Conservation (phyloP, 164 flowering plant genomes). For the grape (Vitis vinifera) region DNA sequence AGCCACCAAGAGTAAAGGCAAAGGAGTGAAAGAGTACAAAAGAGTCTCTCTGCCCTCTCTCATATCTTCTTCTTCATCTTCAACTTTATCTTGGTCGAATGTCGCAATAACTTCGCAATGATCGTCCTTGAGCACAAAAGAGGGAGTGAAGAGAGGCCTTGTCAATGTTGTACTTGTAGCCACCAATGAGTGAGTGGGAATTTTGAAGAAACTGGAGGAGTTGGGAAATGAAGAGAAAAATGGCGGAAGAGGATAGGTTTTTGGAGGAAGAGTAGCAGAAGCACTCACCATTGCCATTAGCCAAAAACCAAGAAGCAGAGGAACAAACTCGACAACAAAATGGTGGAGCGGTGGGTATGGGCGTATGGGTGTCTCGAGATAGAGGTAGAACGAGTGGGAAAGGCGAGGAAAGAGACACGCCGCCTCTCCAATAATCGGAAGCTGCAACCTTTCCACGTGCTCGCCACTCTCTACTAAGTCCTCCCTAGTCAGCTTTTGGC, state of each 20-base stretch:
- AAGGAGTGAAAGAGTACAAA: slow-evolving; percentile 56
- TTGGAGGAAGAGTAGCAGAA: slow-evolving; percentile 5
- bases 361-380: background rate
- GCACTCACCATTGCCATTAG: slow-evolving; percentile 13
- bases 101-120: slow-evolving; percentile 11
- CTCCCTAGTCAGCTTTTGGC: too few relatives aligned
- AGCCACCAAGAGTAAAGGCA: slow-evolving; percentile 55
- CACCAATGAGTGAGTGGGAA: slow-evolving; percentile 1
- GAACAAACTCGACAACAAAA: background rate
- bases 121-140: slow-evolving; percentile 11
- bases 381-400: slow-evolving; percentile 15
- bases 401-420: slow-evolving; percentile 43
- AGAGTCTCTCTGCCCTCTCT: slow-evolving; percentile 35
- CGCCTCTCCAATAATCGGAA: background rate
- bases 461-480: slow-evolving; percentile 24
- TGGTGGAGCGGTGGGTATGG: background rate
- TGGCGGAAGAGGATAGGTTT: slow-evolving; percentile 5
- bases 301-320: background rate
- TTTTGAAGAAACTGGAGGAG: background rate
- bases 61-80: slow-evolving; percentile 8
- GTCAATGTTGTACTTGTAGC: background rate
- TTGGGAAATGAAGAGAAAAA: slow-evolving; percentile 1
- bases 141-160: background rate
- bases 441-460: slow-evolving; percentile 29
- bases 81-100: slow-evolving; percentile 4